Percentiles rank a stretch among this genome's conserved stretches.
These are phyloP conservation scores for Gypsophila paniculata DNA, from an alignment of 179 eudicot species.

Conservation along the genomic window DNA sequence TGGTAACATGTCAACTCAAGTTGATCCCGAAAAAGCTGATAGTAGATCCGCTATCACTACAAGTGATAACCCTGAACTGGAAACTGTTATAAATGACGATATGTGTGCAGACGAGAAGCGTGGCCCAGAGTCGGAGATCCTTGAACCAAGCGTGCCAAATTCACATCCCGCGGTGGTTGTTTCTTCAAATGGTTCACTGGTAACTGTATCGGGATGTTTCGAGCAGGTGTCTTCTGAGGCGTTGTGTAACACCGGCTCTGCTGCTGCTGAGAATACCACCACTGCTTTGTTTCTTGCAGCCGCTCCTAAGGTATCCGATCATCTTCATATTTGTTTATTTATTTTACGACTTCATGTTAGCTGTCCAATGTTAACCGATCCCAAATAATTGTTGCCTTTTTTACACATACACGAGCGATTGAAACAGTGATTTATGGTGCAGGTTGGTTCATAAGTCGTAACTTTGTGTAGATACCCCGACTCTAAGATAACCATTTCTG, in stretches of 20 bases:
- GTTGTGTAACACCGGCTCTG: slow-evolving; percentile 26
- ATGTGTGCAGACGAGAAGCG: not conserved
- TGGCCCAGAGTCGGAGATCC: not conserved
- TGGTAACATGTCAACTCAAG: not conserved
- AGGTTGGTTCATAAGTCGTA: slow-evolving; percentile 4
- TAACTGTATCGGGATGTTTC: slow-evolving; percentile 2
- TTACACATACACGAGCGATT: too few relatives aligned
- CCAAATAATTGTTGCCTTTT: not conserved
- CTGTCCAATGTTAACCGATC: not conserved
- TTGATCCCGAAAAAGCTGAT: not conserved
- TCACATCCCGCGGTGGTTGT: slow-evolving; percentile 3
- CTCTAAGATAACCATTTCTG: too few relatives aligned
- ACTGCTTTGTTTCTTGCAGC: slow-evolving; percentile 10
- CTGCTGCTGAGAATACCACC: slow-evolving; percentile 17
- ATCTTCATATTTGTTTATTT: not conserved
- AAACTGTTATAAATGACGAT: not conserved
- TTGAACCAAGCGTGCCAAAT: not conserved
- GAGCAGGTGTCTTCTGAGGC: slow-evolving; percentile 25
- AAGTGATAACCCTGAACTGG: not conserved
- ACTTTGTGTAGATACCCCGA: not conserved
- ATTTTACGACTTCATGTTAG: not conserved
- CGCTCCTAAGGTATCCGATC: slow-evolving; percentile 17
- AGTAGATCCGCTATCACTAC: slow-evolving; percentile 1
- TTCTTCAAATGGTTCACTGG: slow-evolving; percentile 10
- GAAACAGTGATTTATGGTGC: not conserved